Conservation (phyloP, 768 basidiomycete species). For the Leccinum disarticulatum region DNA sequence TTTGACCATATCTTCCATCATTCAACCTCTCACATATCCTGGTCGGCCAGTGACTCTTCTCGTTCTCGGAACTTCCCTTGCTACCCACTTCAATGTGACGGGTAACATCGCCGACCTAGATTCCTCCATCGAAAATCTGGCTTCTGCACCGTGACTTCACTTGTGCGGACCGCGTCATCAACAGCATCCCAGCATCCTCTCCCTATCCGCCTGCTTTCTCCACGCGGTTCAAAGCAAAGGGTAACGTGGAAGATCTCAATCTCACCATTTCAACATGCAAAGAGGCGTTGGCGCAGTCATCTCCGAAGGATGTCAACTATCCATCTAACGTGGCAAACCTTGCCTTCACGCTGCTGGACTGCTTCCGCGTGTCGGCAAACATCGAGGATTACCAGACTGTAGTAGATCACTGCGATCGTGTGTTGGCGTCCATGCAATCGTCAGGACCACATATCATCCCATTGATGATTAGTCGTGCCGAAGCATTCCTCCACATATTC, state of each 20-base stretch:
- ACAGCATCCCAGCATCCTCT: conserved; percentile 7
- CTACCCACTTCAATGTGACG: conserved; percentile 8
- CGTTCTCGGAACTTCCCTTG: conserved; percentile 9
- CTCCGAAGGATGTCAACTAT: conserved; percentile 5
- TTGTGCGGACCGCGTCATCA: conserved; percentile 9
- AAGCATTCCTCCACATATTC: conserved; percentile 15
- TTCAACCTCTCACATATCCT: conserved; percentile 10
- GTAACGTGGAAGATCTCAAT: conserved; percentile 14
- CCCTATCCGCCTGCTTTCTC: conserved; percentile 12
- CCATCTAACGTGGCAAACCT: conserved; percentile 2
- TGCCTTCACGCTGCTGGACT: conserved; percentile 6
- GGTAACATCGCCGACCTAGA: conserved; percentile 17
- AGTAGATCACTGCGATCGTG: conserved; percentile 23
- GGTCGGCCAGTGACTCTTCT: conserved; percentile 14
- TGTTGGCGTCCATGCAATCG: conserved; percentile 4
- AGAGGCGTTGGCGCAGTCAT: conserved; percentile 13
- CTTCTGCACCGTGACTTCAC: conserved; percentile 16
- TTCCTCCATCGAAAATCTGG: conserved; percentile 15
- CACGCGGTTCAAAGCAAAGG: conserved; percentile 16
- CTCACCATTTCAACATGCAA: conserved; percentile 18
- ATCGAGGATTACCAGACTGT: conserved; percentile 20
- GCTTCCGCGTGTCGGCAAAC: conserved; percentile 7
- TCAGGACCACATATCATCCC: background rate
- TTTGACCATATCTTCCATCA: conserved; percentile 16
- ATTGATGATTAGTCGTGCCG: conserved; percentile 16